Evolutionary conservation across 2,329 filamentous ascomycete genomes (phyloP).

Genomic region (Colletotrichum tofieldiae): DNA sequence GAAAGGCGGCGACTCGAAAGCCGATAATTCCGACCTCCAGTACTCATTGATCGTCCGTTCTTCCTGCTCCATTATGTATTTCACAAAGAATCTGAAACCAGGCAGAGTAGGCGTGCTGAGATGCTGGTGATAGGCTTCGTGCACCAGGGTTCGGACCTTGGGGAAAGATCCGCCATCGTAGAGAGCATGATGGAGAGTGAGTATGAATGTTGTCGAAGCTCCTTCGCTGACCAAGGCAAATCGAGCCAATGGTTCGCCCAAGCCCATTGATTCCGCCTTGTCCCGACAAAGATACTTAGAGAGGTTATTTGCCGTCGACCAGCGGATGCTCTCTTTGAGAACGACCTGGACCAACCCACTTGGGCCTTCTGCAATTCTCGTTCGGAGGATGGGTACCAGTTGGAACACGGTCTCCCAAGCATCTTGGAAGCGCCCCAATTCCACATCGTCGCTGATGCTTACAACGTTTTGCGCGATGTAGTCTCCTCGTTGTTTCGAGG

Average conservation of each 20-base stretch:
- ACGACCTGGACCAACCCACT: slow-evolving; percentile 7
- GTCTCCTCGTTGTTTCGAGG: slow-evolving; percentile 38
- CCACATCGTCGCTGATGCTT: slow-evolving; percentile 27
- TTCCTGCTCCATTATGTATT: not conserved
- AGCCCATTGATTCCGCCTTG: slow-evolving; percentile 1
- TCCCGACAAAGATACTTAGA: slow-evolving; percentile 4
- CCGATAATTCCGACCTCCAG: not conserved
- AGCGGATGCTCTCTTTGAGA: slow-evolving; percentile 1
- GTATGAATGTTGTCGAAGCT: slow-evolving; percentile 30
- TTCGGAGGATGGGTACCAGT: slow-evolving; percentile 42
- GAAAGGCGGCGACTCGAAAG: not conserved
- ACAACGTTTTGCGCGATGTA: slow-evolving; percentile 37
- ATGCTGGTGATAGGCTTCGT: not conserved
- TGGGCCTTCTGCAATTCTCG: slow-evolving; percentile 35
- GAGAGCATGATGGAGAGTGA: slow-evolving; percentile 44
- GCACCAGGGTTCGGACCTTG: not conserved
- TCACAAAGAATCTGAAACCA: not conserved
- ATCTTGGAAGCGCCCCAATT: slow-evolving; percentile 26
- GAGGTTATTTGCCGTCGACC: not conserved
- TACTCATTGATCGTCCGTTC: not conserved
- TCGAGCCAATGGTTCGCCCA: slow-evolving; percentile 26
- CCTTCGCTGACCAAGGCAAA: slow-evolving; percentile 20
- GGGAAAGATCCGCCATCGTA: slow-evolving; percentile 40
- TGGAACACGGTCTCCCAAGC: slow-evolving; percentile 44
- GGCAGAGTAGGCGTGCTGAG: not conserved